Conservation (phyloP, 176 grass and related monocot species). For the Echinochloa phyllopogon region DNA sequence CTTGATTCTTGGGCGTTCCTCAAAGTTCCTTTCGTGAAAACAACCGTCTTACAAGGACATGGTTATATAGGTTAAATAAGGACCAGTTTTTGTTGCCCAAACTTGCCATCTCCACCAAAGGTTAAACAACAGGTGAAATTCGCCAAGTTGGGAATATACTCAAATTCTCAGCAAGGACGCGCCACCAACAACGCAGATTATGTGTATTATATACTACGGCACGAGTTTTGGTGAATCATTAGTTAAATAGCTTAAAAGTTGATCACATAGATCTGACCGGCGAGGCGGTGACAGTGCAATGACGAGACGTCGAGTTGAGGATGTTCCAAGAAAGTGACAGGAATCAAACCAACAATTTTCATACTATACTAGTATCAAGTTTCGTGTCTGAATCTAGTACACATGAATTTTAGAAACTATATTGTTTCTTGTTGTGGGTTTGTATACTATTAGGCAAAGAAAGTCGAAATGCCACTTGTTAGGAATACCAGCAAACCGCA, state of each 20-base stretch:
- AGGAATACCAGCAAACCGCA: not conserved
- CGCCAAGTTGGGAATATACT: not conserved
- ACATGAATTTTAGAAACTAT: not conserved
- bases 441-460: not conserved
- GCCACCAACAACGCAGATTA: not conserved
- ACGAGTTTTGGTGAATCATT: not conserved
- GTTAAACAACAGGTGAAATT: not conserved
- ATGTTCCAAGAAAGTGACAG: not conserved
- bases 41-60: not conserved
- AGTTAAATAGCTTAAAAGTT: not conserved
- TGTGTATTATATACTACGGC: no score
- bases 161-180: slow-evolving; percentile 5
- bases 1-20: not conserved
- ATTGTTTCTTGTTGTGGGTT: not conserved
- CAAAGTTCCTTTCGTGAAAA: slow-evolving; percentile 7
- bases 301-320: not conserved
- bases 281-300: not conserved
- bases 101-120: not conserved
- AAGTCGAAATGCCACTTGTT: not conserved
- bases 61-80: slow-evolving; percentile 8
- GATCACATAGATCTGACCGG: not conserved
- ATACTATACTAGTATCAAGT: not conserved
- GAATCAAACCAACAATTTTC: not conserved
- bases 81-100: not conserved
- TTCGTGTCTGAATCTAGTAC: not conserved